A percentile compares a stretch with the other conserved stretches of the same genome.
These are phyloP conservation scores for Dioszegia crocea DNA, from an alignment of 768 basidiomycete genomes.

Conservation along the genomic window DNA sequence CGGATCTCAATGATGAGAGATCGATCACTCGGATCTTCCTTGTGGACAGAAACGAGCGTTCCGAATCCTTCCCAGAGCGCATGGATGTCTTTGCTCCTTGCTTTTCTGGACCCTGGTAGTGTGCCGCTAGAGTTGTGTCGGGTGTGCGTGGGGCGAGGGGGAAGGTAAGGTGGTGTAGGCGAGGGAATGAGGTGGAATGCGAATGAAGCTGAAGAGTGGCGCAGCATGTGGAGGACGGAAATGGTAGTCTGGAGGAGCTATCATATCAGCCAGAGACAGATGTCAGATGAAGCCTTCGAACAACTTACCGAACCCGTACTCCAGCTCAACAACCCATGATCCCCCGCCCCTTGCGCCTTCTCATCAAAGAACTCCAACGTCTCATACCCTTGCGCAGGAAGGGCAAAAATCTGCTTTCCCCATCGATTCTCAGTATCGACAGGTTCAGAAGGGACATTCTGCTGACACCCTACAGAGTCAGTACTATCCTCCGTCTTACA, in stretches of 20 bases:
- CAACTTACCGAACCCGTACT: constrained; percentile 41
- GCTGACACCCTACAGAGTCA: constrained; percentile 30
- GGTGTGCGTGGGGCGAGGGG: neutral
- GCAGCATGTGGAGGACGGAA: constrained; percentile 44
- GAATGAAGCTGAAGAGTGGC: constrained; percentile 40
- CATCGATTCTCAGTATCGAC: constrained; percentile 39
- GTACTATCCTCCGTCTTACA: neutral
- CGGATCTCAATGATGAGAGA: constrained; percentile 39
- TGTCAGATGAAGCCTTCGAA: neutral
- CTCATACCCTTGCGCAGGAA: constrained; percentile 44
- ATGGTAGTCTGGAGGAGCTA: constrained; percentile 44
- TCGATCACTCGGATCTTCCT: constrained; percentile 33
- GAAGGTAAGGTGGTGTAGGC: constrained; percentile 15
- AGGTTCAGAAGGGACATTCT: constrained; percentile 36
- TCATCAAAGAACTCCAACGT: constrained; percentile 46
- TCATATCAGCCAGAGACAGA: neutral
- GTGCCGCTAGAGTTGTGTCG: neutral
- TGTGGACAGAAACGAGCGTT: constrained; percentile 44
- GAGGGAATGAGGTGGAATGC: constrained; percentile 41
- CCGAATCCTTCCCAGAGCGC: constrained; percentile 46
- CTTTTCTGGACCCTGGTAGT: constrained; percentile 3
- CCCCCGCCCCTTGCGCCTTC: constrained; percentile 29
- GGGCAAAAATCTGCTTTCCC: constrained; percentile 48
- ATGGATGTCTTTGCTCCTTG: constrained; percentile 4
- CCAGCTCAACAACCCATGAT: constrained; percentile 44